Evolutionary conservation across 306 rosid species (phyloP).

Genomic region (Styphnolobium japonicum): DNA sequence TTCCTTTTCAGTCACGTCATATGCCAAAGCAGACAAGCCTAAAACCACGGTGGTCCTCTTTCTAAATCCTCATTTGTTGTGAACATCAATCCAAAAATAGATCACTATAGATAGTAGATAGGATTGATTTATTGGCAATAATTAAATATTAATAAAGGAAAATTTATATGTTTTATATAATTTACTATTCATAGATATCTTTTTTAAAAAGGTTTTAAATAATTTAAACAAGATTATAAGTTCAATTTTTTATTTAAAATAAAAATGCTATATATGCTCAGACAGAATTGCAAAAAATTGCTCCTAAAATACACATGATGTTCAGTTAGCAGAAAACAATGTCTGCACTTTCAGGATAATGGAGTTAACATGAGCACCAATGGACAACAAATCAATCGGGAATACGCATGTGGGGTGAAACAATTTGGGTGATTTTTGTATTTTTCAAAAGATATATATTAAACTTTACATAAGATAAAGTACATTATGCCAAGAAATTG

Average conservation of each 20-base stretch:
- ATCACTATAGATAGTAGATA: background rate
- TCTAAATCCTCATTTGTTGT: background rate
- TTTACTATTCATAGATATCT: no score
- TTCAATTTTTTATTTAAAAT: background rate
- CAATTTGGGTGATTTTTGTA: no score
- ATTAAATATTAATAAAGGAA: no score
- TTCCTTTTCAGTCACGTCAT: constrained; percentile 31
- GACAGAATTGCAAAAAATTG: no score
- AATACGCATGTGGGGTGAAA: background rate
- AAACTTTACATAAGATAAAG: no score
- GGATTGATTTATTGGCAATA: background rate
- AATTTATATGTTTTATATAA: no score
- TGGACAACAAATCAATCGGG: background rate
- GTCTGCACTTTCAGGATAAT: background rate
- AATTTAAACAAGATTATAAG: no score
- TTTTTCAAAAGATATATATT: no score
- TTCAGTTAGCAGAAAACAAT: no score
- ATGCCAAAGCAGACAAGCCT: background rate
- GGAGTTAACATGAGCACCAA: background rate
- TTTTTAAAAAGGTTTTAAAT: no score
- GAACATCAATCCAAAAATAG: background rate
- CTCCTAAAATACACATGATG: no score
- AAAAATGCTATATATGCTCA: background rate
- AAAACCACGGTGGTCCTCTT: background rate
- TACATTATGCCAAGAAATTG: no score